Percentiles rank a stretch among this genome's conserved stretches.
Evolutionary conservation across 2,329 filamentous ascomycete species (phyloP).

Genomic region (Diaporthe nobilis): DNA sequence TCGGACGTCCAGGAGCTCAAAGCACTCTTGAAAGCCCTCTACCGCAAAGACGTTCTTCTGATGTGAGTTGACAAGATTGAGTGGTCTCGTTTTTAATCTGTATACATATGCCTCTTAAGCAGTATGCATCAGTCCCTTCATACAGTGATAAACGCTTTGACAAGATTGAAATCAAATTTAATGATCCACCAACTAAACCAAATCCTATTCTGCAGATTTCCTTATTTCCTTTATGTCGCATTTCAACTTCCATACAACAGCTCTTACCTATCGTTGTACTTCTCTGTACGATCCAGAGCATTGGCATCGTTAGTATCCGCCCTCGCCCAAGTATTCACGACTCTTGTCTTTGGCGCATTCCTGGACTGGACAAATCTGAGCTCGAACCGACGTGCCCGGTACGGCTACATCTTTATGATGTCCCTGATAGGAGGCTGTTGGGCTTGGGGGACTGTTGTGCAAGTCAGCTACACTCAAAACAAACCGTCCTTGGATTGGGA

Average conservation of each 20-base stretch:
- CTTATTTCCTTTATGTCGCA: background rate
- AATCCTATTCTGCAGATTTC: background rate
- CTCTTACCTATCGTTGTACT: slow-evolving; percentile 45
- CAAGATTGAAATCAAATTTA: background rate
- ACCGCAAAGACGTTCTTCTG: background rate
- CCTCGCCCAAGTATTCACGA: slow-evolving; percentile 47
- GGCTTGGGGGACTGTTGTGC: slow-evolving; percentile 49
- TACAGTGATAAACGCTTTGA: too few species aligned
- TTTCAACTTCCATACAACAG: slow-evolving; percentile 42
- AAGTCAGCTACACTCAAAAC: slow-evolving; percentile 47
- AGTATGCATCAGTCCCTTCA: too few species aligned
- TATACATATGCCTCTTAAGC: too few species aligned
- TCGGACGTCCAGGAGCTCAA: slow-evolving; percentile 40
- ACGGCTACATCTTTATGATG: slow-evolving; percentile 47
- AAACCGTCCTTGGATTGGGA: slow-evolving; percentile 47
- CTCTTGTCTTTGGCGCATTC: slow-evolving; percentile 46
- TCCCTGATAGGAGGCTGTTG: slow-evolving; percentile 48
- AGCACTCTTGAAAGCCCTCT: slow-evolving; percentile 3
- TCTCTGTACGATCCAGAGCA: slow-evolving; percentile 44
- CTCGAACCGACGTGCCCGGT: slow-evolving; percentile 44
- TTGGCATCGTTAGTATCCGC: slow-evolving; percentile 46
- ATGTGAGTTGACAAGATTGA: slow-evolving; percentile 2
- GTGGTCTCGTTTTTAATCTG: too few species aligned
- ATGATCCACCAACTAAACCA: background rate
- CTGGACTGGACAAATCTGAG: slow-evolving; percentile 46